phyloP scores from a whole-genome alignment of 345 rosid genomes.

The Brassica rapa region DNA sequence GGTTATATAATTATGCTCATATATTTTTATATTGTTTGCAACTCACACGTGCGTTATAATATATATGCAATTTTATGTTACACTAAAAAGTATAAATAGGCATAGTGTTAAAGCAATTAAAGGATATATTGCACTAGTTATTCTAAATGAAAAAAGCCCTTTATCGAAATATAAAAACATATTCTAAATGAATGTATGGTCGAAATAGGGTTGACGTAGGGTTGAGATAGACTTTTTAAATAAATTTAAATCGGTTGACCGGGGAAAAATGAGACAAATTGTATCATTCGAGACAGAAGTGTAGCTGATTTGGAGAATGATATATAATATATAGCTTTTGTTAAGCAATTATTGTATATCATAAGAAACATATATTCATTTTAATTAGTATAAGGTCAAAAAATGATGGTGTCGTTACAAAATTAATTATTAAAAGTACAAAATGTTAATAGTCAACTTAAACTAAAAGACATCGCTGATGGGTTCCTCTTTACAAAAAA shows the following conservation, averaged over 20 bases:
- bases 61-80: neutral
- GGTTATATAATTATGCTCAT: neutral
- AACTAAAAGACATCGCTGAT: constrained; percentile 15
- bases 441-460: constrained; percentile 28
- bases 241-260: constrained; percentile 22
- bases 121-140: neutral
- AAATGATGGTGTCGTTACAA: constrained; percentile 28
- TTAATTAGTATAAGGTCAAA: constrained; percentile 3
- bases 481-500: constrained; percentile 33
- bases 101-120: neutral
- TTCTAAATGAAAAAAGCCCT: neutral
- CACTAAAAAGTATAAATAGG: neutral
- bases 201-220: constrained; percentile 31
- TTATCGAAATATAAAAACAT: neutral
- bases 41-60: neutral
- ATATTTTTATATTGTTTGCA: neutral
- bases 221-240: neutral
- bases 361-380: neutral
- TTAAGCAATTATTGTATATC: neutral
- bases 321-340: constrained; percentile 1
- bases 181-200: constrained; percentile 15
- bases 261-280: neutral
- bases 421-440: constrained; percentile 1
- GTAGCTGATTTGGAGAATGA: constrained; percentile 13
- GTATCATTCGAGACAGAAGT: constrained; percentile 25